These are phyloP conservation scores for Entonaema liquescens DNA, from an alignment of 495 filamentous ascomycete genomes.

Conservation along the genomic window DNA sequence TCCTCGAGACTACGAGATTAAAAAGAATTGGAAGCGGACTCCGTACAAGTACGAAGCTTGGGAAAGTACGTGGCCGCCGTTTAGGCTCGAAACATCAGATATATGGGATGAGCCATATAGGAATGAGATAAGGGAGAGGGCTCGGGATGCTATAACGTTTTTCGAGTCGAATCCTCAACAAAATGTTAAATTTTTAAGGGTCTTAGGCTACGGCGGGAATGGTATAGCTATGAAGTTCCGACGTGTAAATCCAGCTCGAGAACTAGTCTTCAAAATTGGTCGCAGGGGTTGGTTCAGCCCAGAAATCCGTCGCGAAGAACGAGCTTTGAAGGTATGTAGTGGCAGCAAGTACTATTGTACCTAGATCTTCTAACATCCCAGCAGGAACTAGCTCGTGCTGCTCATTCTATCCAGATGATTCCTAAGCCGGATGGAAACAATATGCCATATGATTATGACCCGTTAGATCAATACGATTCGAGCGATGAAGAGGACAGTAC, in stretches of 20 bases:
- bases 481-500: background rate
- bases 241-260: background rate
- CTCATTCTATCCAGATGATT: slow-evolving; percentile 28
- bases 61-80: background rate
- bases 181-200: background rate
- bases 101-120: background rate
- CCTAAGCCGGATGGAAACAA: background rate
- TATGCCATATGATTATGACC: background rate
- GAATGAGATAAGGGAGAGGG: background rate
- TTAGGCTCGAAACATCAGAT: background rate
- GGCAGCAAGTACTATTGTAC: background rate
- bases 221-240: background rate
- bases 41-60: background rate
- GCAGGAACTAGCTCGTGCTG: slow-evolving; percentile 16
- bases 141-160: background rate
- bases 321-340: slow-evolving; percentile 3
- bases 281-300: background rate
- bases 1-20: background rate
- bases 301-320: background rate
- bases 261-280: background rate
- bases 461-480: background rate
- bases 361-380: background rate
- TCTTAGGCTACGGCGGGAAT: background rate
- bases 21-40: background rate
- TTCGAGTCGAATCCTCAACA: background rate